Percentiles rank a stretch among this genome's conserved stretches.
Conservation (phyloP, 1,139 yeast genomes). For the Suhomyces ambrosiae region DNA sequence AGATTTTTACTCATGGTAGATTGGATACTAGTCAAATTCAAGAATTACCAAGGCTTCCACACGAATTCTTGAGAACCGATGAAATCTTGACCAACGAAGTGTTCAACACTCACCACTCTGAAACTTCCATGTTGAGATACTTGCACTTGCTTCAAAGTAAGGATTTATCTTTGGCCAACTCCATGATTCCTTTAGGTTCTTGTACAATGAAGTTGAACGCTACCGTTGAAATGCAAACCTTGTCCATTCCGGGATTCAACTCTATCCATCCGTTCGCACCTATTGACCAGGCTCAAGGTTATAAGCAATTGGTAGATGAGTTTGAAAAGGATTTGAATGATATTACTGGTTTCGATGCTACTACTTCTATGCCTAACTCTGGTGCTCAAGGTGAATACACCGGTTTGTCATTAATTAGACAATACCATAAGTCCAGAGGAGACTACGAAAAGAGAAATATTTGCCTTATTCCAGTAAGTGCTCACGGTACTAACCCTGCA, state of each 20-base stretch:
- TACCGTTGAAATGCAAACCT: slow-evolving; percentile 91
- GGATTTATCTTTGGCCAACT: slow-evolving; percentile 90
- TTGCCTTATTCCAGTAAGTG: slow-evolving; percentile 93
- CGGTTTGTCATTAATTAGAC: slow-evolving; percentile 83
- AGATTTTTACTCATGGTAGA: slow-evolving; percentile 53
- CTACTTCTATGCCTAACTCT: slow-evolving; percentile 93
- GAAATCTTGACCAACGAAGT: slow-evolving; percentile 70
- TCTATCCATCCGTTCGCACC: slow-evolving; percentile 94
- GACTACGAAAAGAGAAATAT: slow-evolving; percentile 71
- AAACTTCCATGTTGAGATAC: slow-evolving; percentile 92
- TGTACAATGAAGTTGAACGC: slow-evolving; percentile 98
- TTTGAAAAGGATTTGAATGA: slow-evolving; percentile 84
- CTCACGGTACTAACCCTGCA: slow-evolving; percentile 98
- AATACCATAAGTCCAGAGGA: slow-evolving; percentile 73
- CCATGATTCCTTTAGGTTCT: slow-evolving; percentile 96
- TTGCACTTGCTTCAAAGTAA: slow-evolving; percentile 81
- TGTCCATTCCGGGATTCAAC: slow-evolving; percentile 92
- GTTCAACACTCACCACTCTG: slow-evolving; percentile 87
- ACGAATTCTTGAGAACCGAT: slow-evolving; percentile 60
- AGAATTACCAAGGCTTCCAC: slow-evolving; percentile 55
- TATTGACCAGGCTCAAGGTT: slow-evolving; percentile 81
- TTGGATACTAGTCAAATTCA: slow-evolving; percentile 23
- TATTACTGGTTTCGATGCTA: slow-evolving; percentile 93
- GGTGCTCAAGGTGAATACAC: slow-evolving; percentile 99
- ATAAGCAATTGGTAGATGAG: slow-evolving; percentile 69